Base-by-base conservation (phyloP, 371 early-diverging fungal species). In the Syncephalastrum sp. region DNA sequence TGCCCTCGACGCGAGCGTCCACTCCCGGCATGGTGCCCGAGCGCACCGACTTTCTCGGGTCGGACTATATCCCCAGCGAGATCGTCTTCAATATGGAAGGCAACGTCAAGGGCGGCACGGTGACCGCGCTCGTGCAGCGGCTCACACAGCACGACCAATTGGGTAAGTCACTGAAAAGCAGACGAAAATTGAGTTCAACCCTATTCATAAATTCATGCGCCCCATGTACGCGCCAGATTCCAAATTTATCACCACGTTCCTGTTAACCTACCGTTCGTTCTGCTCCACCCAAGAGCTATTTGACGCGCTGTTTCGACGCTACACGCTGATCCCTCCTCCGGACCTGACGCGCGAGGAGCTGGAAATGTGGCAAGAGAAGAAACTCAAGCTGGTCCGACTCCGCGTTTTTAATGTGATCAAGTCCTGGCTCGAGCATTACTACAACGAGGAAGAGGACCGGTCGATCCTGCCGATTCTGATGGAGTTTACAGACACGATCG, bases 391-490 rank as follows among this genome's bases (percentile, higher is more conserved):
- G 1, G 85, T 95, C 33, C 89, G 95, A 10, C 70, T 95, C 53
- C 82, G 91, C n/a, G 96, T 97, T 3, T 91, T 87, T 69, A 95
- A 94, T 65, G 85, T 95, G 8, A 86, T 95, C 66, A 94, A 94
- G 61, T 82, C 83, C 8, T 97, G 98, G 98, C 75, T 97, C 6
- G 95, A 96, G 59, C 77, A 78, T 48, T 89, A 89, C 65, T 95
- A 88, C 77, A 74, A 88, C 14, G 94, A 94, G 58, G 88, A 87
- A 60, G 82, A 87, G 57, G 90, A 89, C 51, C 59, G 69, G 15
- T 67, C 42, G 4, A 82, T 85, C 16, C 69, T 95, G 41, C 83
- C 89, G 19, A 74, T 70, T 57, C 74, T 95, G 16, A 78, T 82
- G 44, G 75, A 87, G 21, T 95, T 95, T 70, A 87, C 92, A 4